Evolutionary conservation across 208 protist species (phyloP), one percentile per base, ranked within the genome.

Genomic region (Crithidia sp.): DNA sequence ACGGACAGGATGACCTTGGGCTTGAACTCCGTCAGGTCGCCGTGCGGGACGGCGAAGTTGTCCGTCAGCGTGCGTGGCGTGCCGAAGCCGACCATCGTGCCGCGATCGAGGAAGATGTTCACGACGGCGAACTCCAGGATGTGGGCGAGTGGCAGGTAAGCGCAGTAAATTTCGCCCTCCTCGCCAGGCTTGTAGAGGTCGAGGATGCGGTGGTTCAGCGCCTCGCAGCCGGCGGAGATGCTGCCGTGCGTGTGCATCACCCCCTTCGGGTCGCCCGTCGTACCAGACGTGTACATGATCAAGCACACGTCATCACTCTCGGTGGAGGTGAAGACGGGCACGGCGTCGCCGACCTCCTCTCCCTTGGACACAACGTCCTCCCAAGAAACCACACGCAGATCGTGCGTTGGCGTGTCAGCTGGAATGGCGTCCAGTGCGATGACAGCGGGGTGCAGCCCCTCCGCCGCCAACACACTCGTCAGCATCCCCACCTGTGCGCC

Each of bases 91-190:
- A 96, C 78, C 8, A 83, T 17, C 50, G 71, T 71, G 17, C 89
- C 92, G n/a, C 85, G 75, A 7, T 67, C 57, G 5, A 98, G 61
- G 47, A 97, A 79, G 45, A 95, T 70, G 54, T 83, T 91, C 37
- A 96, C 69, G 17, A 93, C 89, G 16, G 71, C 79, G 45, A 97
- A 84, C 81, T 98, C 93, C n/a, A 98, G 79, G 70, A 98, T 96
- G 81, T 98, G 96, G n/a, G 94, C 96, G 6, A 97, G 70, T 7
- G 96, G 96, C 8, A 98, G 81, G 69, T 98, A 98, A 3, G 92
- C 82, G 56, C 92, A 84, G 71, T 97, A 96, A n/a, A 64, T 70
- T 45, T 97, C 92, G 17, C 69, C 62, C 2, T 64, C 14, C 4
- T 62, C 57, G 28, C 57, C 57, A 39, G 53, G 53, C 55, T 66